Evolutionary conservation across 441 rosid genomes (phyloP).

Genomic region (Bruguiera hainesii): DNA sequence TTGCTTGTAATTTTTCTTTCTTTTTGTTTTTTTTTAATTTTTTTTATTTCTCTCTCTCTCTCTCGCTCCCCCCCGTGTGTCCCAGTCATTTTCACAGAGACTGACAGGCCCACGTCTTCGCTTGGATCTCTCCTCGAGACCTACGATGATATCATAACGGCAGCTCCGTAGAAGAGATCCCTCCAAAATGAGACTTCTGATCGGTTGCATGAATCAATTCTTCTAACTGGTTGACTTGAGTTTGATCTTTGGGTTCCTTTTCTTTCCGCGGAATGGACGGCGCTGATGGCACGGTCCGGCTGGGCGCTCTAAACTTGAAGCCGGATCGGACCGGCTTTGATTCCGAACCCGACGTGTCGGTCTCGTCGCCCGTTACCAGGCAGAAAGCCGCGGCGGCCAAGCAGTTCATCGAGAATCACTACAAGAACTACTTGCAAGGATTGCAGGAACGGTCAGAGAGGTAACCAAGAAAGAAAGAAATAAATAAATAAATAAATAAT

Average conservation of each 20-base stretch:
- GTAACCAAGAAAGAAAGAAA: slow-evolving; percentile 20
- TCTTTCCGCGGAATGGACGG: slow-evolving; percentile 52
- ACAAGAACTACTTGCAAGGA: slow-evolving; percentile 86
- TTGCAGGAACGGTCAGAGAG: slow-evolving; percentile 90
- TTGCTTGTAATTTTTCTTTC: background rate
- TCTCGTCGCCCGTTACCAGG: slow-evolving; percentile 87
- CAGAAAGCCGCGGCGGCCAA: slow-evolving; percentile 98
- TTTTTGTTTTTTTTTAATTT: background rate
- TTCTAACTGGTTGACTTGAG: slow-evolving; percentile 9
- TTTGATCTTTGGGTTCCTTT: slow-evolving; percentile 16
- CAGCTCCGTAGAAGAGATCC: slow-evolving; percentile 11
- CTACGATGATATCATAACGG: slow-evolving; percentile 4
- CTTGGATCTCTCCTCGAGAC: slow-evolving; percentile 47
- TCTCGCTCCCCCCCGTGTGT: background rate
- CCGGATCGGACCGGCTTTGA: slow-evolving; percentile 58
- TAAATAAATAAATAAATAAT: background rate
- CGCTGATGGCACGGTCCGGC: slow-evolving; percentile 66
- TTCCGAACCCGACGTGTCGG: slow-evolving; percentile 62
- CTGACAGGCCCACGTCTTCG: slow-evolving; percentile 21
- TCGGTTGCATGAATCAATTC: background rate
- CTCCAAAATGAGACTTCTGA: slow-evolving; percentile 23
- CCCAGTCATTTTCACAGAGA: slow-evolving; percentile 33
- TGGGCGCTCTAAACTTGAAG: slow-evolving; percentile 56
- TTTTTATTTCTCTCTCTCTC: too few species aligned
- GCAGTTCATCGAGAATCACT: slow-evolving; percentile 96